phyloP scores from a whole-genome alignment of 805 yeast genomes.

The Torulaspora gathmanii region DNA sequence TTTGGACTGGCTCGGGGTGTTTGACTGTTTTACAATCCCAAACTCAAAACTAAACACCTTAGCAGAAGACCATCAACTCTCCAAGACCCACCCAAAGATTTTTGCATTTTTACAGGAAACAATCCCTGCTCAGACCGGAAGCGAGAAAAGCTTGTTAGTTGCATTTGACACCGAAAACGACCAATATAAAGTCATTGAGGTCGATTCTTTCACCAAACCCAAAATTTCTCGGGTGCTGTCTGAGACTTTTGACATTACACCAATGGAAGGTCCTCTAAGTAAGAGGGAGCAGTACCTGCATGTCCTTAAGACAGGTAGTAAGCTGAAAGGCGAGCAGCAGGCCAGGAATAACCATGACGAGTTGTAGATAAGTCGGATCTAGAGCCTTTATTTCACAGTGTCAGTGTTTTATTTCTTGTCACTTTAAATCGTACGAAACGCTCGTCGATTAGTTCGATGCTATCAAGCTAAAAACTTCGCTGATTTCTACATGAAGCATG shows the following conservation, averaged over 20 bases:
- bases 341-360: conserved; percentile 19
- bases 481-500: background rate
- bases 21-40: conserved; percentile 46
- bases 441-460: background rate
- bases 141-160: conserved; percentile 20
- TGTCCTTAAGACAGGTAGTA: conserved; percentile 21
- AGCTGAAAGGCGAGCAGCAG: conserved; percentile 8
- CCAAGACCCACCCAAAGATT: conserved; percentile 24
- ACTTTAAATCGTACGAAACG: background rate
- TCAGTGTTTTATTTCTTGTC: background rate
- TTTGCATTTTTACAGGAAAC: conserved; percentile 16
- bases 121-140: conserved; percentile 13
- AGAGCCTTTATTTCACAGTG: background rate
- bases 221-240: conserved; percentile 25
- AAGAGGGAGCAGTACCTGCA: conserved; percentile 23
- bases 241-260: conserved; percentile 16
- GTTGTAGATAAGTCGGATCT: conserved; percentile 5
- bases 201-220: conserved; percentile 21
- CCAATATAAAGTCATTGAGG: conserved; percentile 17
- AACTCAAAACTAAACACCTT: conserved; percentile 25
- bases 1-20: conserved; percentile 54
- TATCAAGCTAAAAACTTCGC: background rate
- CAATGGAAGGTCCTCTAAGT: conserved; percentile 35
- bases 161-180: conserved; percentile 24
- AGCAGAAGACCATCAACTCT: conserved; percentile 3